phyloP scores from a whole-genome alignment of 441 rosid species.

The Isatis lusitanica region DNA sequence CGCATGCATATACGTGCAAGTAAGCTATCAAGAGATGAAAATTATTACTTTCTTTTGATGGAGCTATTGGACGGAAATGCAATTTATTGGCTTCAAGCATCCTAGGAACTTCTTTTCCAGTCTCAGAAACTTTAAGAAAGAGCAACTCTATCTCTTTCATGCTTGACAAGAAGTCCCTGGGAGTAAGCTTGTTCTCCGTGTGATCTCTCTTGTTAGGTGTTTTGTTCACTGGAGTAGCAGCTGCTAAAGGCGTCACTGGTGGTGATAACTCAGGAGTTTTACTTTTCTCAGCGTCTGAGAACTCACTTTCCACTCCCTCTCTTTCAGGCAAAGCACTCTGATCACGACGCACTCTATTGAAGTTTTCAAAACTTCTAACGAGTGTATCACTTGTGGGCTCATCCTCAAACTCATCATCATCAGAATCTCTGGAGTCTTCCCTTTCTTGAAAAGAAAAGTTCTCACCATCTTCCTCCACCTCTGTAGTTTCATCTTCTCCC shows the following conservation, averaged over 20 bases:
- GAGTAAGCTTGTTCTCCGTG: constrained; percentile 53
- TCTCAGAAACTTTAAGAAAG: constrained; percentile 82
- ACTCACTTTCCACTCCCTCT: constrained; percentile 57
- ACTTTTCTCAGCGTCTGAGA: constrained; percentile 49
- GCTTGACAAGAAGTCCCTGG: constrained; percentile 82
- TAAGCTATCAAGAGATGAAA: constrained; percentile 24
- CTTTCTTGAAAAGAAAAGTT: constrained; percentile 53
- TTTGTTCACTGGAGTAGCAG: constrained; percentile 42
- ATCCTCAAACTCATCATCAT: constrained; percentile 84
- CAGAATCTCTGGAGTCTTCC: constrained; percentile 65
- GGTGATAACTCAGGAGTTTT: constrained; percentile 76
- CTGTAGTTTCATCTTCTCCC: constrained; percentile 67
- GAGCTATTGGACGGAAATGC: constrained; percentile 71
- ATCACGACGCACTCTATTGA: constrained; percentile 60
- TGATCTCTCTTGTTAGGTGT: constrained; percentile 51
- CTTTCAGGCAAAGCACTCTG: constrained; percentile 46
- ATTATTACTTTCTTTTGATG: constrained; percentile 56
- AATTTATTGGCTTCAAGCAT: constrained; percentile 97
- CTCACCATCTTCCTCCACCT: constrained; percentile 71
- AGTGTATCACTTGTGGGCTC: constrained; percentile 71
- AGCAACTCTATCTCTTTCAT: constrained; percentile 79
- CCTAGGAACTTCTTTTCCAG: constrained; percentile 95
- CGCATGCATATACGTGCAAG: background rate
- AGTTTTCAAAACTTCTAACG: constrained; percentile 83
- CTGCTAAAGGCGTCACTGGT: constrained; percentile 46